These are phyloP conservation scores for Cladosporium sp. DNA, from an alignment of 2,329 filamentous ascomycete genomes.

Conservation along the genomic window DNA sequence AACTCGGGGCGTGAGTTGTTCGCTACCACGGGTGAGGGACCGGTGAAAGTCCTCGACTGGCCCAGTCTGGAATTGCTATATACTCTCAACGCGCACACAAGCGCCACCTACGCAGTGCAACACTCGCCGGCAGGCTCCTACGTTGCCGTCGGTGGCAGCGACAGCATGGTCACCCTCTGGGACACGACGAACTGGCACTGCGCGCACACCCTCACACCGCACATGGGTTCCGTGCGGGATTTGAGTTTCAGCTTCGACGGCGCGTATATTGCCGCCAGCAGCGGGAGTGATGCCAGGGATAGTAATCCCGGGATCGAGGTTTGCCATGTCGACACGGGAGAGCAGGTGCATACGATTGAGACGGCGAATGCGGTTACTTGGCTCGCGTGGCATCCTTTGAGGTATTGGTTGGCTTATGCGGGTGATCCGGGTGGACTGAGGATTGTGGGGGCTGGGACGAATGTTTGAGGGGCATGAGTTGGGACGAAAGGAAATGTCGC, in stretches of 20 bases:
- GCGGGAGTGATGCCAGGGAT: conserved; percentile 44
- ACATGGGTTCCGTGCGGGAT: conserved; percentile 63
- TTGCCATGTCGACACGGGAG: conserved; percentile 68
- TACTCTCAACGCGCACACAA: conserved; percentile 66
- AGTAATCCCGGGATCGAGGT: conserved; percentile 67
- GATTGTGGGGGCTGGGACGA: conserved; percentile 52
- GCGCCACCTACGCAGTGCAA: conserved; percentile 63
- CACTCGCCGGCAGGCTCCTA: conserved; percentile 67
- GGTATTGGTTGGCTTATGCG: conserved; percentile 69
- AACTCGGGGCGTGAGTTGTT: conserved; percentile 68
- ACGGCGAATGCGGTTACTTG: conserved; percentile 60
- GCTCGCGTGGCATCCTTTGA: conserved; percentile 70
- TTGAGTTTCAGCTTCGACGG: conserved; percentile 76
- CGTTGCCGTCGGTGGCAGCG: conserved; percentile 69
- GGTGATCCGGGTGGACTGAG: conserved; percentile 62
- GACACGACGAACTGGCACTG: conserved; percentile 75
- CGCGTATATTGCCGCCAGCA: conserved; percentile 67
- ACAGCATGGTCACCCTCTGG: conserved; percentile 72
- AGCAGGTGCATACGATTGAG: conserved; percentile 67
- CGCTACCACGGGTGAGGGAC: conserved; percentile 66
- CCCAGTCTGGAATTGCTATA: conserved; percentile 54
- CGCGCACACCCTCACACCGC: conserved; percentile 63
- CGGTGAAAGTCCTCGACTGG: conserved; percentile 64
- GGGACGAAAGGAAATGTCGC: too few relatives aligned
- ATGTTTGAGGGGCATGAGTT: conserved; percentile 2